phyloP scores from a whole-genome alignment of 768 basidiomycete species.

The Wakefieldia striispora region DNA sequence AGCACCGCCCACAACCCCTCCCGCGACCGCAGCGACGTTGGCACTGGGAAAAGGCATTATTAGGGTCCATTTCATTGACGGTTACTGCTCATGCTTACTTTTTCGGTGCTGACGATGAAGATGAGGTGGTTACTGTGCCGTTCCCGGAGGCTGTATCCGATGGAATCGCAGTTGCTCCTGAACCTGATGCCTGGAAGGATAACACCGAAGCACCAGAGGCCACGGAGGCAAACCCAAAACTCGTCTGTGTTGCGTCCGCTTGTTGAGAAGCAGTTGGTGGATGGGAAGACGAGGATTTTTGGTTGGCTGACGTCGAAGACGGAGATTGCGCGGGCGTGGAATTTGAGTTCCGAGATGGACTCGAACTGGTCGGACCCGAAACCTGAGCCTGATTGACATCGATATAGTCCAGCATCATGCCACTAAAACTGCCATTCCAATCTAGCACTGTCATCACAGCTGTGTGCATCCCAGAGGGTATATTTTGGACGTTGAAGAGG shows the following conservation, averaged over 20 bases:
- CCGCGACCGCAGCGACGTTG: conserved; percentile 13
- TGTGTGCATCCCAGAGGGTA: conserved; percentile 22
- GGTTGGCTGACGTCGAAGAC: neutral
- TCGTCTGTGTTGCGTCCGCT: neutral
- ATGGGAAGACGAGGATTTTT: neutral
- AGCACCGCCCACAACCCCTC: conserved; percentile 15
- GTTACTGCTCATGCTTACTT: conserved; percentile 7
- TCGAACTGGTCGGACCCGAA: neutral
- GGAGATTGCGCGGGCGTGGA: conserved; percentile 8
- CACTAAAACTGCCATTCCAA: conserved; percentile 26
- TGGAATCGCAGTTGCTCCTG: conserved; percentile 9
- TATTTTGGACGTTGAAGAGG: conserved; percentile 21
- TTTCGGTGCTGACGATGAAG: conserved; percentile 4
- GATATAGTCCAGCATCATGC: conserved; percentile 31
- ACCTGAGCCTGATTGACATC: conserved; percentile 23
- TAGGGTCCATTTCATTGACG: neutral
- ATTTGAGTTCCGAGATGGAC: neutral
- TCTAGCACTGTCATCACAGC: conserved; percentile 24
- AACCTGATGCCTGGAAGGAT: conserved; percentile 6
- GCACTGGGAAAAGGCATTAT: conserved; percentile 7
- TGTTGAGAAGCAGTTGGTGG: conserved; percentile 1
- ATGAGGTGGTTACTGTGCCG: neutral
- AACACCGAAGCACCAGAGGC: conserved; percentile 2
- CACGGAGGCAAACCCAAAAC: neutral
- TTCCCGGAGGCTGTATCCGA: conserved; percentile 12